Evolutionary conservation across 2,329 filamentous ascomycete genomes (phyloP), one percentile per base, ranked within the genome.

Genomic region (Penicillium sumatraense): DNA sequence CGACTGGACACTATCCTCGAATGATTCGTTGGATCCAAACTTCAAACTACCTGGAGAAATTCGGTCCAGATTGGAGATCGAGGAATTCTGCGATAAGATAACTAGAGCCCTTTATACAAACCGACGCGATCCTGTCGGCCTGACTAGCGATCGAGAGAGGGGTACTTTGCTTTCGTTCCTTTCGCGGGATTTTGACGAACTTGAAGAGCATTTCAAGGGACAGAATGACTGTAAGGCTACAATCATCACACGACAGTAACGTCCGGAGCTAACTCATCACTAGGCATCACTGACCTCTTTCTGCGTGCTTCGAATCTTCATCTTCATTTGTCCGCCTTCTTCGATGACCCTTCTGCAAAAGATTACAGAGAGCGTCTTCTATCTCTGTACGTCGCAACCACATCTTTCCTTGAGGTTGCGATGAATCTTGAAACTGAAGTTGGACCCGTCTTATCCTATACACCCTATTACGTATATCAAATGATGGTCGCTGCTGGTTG

Each of bases 401-500:
- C 73, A 13, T 66, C 72, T 4, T 80, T 80, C 60, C 73, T 81
- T 18, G 78, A 81, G 59, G 66, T 69, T n/a, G 75, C 77, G 14
- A 70, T 81, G 59, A 76, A 75, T 29, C 63, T 80, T 20, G 76
- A 75, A 58, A 76, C 72, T 9, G 72, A 72, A 18, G 70, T 77
- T 18, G 77, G 80, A 1, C 75, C 78, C 7, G 75, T 81, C 29
- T 71, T 85, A 10, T 77, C 78, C 54, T 81, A 86, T 54, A 81
- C 81, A 16, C 80, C 77, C 40, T 86, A 83, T 62, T 88, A 88
- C 66, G 80, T 89, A 53, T 84, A 87, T 67, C 86, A 88, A 68
- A 87, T 88, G 79, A 82, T 87, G 67, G 79, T 88, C 24, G 86
- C 85, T 3, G 85, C 82, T 14, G 85, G 83, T 2, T 87, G 87